Evolutionary conservation across 148 eudicot species (phyloP).

Genomic region (Diospyros kaki): DNA sequence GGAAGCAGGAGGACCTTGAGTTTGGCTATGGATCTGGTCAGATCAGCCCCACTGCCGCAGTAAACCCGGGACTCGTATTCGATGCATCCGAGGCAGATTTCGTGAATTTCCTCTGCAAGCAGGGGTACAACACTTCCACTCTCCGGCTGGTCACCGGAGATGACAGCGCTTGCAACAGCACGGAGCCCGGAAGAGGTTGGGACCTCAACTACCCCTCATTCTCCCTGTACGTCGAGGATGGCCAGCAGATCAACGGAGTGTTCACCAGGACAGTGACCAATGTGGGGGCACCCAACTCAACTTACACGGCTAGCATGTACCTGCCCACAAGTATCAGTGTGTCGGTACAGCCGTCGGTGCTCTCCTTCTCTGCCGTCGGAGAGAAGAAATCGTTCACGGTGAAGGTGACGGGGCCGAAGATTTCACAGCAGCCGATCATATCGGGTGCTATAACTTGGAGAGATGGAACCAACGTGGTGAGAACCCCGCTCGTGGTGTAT

Average conservation of each 20-base stretch:
- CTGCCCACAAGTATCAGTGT: not conserved
- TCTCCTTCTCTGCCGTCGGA: too few relatives aligned
- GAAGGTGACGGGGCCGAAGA: too few relatives aligned
- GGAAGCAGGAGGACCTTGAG: conserved; percentile 6
- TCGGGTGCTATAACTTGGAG: too few relatives aligned
- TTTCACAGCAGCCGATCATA: too few relatives aligned
- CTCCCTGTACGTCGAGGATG: not conserved
- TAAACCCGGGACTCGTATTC: conserved; percentile 8
- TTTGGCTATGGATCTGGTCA: conserved; percentile 9
- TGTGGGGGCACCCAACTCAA: conserved; percentile 1
- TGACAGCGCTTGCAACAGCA: not conserved
- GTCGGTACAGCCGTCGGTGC: not conserved
- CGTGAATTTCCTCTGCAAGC: conserved; percentile 8
- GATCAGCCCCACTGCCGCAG: conserved; percentile 1
- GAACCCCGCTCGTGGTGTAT: too few relatives aligned
- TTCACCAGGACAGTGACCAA: conserved; percentile 11
- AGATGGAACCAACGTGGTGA: too few relatives aligned
- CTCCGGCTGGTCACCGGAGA: conserved; percentile 9
- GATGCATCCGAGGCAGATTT: conserved; percentile 10
- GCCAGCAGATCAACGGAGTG: not conserved
- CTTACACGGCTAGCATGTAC: not conserved
- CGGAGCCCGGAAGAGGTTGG: conserved; percentile 7
- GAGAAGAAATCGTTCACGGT: too few relatives aligned
- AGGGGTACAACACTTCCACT: not conserved
- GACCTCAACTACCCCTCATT: conserved; percentile 18